Evolutionary conservation across 768 basidiomycete genomes (phyloP).

Genomic region (Mycena filopes): DNA sequence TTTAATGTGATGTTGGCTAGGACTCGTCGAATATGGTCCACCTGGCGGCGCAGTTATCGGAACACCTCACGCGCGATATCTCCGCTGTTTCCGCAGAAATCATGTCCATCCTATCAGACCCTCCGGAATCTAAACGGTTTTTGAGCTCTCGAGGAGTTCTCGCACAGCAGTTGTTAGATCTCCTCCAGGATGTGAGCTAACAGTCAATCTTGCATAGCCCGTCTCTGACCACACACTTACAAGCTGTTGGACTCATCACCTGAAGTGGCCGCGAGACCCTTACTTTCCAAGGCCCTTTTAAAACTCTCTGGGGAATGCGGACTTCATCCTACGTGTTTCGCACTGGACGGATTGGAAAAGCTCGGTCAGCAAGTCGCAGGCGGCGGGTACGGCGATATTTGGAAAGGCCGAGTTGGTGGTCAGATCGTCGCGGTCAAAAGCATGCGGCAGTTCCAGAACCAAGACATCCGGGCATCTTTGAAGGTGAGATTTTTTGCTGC

Average conservation of each 20-base stretch:
- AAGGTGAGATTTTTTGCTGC: not conserved
- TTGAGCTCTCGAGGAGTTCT: not conserved
- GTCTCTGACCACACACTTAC: too few relatives aligned
- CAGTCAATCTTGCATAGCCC: too few relatives aligned
- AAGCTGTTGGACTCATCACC: too few relatives aligned
- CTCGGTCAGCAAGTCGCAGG: conserved; percentile 20
- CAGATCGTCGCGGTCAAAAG: conserved; percentile 28
- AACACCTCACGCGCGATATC: not conserved
- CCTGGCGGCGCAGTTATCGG: not conserved
- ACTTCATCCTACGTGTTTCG: not conserved
- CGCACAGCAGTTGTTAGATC: not conserved
- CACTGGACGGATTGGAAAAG: conserved; percentile 3
- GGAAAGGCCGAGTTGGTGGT: conserved; percentile 18
- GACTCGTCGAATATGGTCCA: too few relatives aligned
- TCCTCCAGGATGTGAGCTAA: not conserved
- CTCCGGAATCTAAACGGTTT: not conserved
- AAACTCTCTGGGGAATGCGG: conserved; percentile 12
- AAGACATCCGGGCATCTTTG: not conserved
- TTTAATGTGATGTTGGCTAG: too few relatives aligned
- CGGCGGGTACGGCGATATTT: conserved; percentile 25
- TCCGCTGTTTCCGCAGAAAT: not conserved
- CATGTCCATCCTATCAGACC: not conserved
- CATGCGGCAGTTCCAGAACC: conserved; percentile 10
- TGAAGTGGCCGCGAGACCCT: not conserved
- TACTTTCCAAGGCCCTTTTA: conserved; percentile 16